Conservation (phyloP, 345 rosid species). For the Erodium maritimum region DNA sequence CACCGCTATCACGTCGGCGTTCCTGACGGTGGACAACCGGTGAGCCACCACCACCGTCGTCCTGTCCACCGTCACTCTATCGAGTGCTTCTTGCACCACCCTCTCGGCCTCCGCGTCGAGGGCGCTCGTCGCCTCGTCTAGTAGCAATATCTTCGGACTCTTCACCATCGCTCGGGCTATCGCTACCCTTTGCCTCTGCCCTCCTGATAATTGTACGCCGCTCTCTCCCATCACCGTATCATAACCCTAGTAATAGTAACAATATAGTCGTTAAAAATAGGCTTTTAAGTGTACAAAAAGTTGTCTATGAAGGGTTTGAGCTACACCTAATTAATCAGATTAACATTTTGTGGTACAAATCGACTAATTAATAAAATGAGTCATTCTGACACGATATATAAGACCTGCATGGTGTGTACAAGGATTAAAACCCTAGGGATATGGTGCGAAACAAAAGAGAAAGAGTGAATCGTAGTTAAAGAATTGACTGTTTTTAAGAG, state of each 20-base stretch:
- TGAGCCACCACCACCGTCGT: slow-evolving; percentile 34
- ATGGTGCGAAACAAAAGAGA: too few species aligned
- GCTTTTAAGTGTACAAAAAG: too few species aligned
- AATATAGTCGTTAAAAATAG: background rate
- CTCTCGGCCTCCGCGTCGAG: slow-evolving; percentile 35
- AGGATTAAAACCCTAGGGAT: too few species aligned
- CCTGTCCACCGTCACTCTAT: slow-evolving; percentile 24
- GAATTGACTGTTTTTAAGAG: too few species aligned
- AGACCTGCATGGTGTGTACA: too few species aligned
- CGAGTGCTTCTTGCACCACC: slow-evolving; percentile 34
- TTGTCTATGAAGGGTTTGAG: too few species aligned
- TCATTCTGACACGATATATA: too few species aligned
- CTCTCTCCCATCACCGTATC: slow-evolving; percentile 34
- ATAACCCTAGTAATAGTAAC: slow-evolving; percentile 26
- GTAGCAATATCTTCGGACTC: slow-evolving; percentile 33
- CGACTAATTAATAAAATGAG: too few species aligned
- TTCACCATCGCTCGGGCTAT: slow-evolving; percentile 45
- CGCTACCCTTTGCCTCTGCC: slow-evolving; percentile 41
- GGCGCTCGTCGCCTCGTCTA: slow-evolving; percentile 54
- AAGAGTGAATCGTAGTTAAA: too few species aligned
- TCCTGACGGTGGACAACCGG: slow-evolving; percentile 35
- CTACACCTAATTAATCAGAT: too few species aligned
- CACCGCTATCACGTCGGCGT: slow-evolving; percentile 48
- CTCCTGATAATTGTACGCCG: slow-evolving; percentile 34
- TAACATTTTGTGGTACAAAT: too few species aligned